Evolutionary conservation across 1,284 basidiomycete species (phyloP).

Genomic region (Ustilago shanxiensis): DNA sequence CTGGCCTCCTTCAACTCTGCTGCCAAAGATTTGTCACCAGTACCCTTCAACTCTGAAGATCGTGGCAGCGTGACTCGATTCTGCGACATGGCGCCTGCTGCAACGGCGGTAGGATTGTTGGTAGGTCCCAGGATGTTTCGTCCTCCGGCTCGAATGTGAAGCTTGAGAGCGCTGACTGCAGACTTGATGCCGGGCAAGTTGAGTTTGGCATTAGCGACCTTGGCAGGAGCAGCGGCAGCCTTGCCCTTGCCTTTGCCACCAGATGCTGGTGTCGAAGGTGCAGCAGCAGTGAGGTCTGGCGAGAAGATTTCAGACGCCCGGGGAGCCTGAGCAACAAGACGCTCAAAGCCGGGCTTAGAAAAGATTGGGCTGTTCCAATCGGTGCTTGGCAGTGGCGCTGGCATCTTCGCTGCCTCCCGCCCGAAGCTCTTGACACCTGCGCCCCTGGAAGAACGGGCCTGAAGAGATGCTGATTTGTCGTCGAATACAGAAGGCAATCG

Average conservation of each 20-base stretch:
- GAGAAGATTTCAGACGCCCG: slow-evolving; percentile 28
- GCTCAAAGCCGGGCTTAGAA: slow-evolving; percentile 37
- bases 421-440: slow-evolving; percentile 10
- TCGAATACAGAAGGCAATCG: slow-evolving; percentile 41
- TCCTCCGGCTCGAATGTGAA: slow-evolving; percentile 39
- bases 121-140: slow-evolving; percentile 35
- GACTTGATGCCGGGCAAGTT: slow-evolving; percentile 43
- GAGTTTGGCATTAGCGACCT: slow-evolving; percentile 18
- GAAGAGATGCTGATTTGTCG: slow-evolving; percentile 13
- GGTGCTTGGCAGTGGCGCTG: slow-evolving; percentile 30
- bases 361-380: slow-evolving; percentile 47
- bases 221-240: slow-evolving; percentile 21
- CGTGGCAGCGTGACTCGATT: slow-evolving; percentile 8
- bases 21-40: slow-evolving; percentile 31
- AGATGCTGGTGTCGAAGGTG: slow-evolving; percentile 18
- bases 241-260: slow-evolving; percentile 40
- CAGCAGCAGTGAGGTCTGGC: slow-evolving; percentile 21
- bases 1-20: slow-evolving; percentile 34
- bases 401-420: slow-evolving; percentile 7
- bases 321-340: slow-evolving; percentile 22
- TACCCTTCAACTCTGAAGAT: neutral
- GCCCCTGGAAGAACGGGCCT: slow-evolving; percentile 1
- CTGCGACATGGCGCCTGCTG: slow-evolving; percentile 15
- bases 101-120: slow-evolving; percentile 32
- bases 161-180: slow-evolving; percentile 44